Percentiles rank a stretch among this genome's conserved stretches.
Evolutionary conservation across 306 rosid species (phyloP).

Genomic region (Cicer cuneatum): DNA sequence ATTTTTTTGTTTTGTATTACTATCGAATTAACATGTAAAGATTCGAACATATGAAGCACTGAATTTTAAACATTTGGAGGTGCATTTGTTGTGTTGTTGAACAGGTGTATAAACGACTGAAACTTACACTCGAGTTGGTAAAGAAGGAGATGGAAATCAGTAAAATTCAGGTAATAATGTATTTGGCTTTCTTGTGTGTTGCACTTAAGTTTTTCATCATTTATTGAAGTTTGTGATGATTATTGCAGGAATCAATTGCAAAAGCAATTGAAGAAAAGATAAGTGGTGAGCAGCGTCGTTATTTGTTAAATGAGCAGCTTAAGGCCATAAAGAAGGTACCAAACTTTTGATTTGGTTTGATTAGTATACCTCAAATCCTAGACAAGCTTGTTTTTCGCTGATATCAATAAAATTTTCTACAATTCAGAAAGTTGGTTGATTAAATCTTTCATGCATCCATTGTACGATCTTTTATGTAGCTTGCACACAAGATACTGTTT

Average conservation of each 20-base stretch:
- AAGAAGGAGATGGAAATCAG: slow-evolving; percentile 99
- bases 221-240: slow-evolving; percentile 38
- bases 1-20: not conserved
- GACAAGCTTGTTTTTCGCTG: slow-evolving; percentile 22
- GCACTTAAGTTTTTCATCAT: slow-evolving; percentile 21
- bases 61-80: slow-evolving; percentile 31
- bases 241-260: slow-evolving; percentile 87
- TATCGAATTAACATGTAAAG: slow-evolving; percentile 18
- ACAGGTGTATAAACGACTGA: slow-evolving; percentile 87
- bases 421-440: slow-evolving; percentile 26
- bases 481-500: not conserved
- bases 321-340: slow-evolving; percentile 97
- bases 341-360: slow-evolving; percentile 33
- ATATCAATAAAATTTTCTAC: not conserved
- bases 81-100: slow-evolving; percentile 41
- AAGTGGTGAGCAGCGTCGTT: slow-evolving; percentile 98
- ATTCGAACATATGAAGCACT: slow-evolving; percentile 19
- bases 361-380: slow-evolving; percentile 30
- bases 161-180: slow-evolving; percentile 82
- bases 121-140: slow-evolving; percentile 90
- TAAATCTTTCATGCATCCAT: slow-evolving; percentile 17
- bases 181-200: slow-evolving; percentile 20
- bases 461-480: slow-evolving; percentile 17
- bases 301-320: slow-evolving; percentile 91
- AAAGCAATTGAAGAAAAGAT: slow-evolving; percentile 99